Percentiles rank a stretch among this genome's conserved stretches.
Conservation (phyloP, 2,329 filamentous ascomycete species). For the Onygena corvina region DNA sequence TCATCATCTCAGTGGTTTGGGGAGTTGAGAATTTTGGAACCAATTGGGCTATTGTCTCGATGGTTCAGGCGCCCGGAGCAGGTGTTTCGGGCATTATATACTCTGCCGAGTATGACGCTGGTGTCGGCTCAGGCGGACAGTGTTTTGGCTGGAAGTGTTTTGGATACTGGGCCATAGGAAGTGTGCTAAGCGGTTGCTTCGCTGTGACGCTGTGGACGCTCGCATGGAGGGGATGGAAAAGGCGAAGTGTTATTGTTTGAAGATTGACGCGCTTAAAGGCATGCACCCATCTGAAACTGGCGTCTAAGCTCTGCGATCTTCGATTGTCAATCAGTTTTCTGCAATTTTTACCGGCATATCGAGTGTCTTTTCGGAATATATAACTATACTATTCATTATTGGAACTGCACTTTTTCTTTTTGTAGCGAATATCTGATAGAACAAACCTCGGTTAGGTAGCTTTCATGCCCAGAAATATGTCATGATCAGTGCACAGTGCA, state of each 20-base stretch:
- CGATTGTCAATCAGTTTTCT: neutral
- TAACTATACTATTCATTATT: no score
- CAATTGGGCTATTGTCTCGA: conserved; percentile 91
- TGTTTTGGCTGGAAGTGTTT: conserved; percentile 80
- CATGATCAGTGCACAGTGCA: no score
- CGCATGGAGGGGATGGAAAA: conserved; percentile 79
- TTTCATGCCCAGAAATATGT: no score
- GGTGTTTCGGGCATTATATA: conserved; percentile 89
- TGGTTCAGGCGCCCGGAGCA: conserved; percentile 76
- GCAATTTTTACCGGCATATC: no score
- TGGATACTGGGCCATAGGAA: conserved; percentile 73
- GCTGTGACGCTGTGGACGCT: conserved; percentile 60
- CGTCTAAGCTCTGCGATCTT: neutral
- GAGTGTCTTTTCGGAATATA: no score
- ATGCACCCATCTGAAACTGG: neutral
- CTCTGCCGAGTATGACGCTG: conserved; percentile 39
- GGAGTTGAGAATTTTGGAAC: conserved; percentile 97
- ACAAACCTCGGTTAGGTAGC: no score
- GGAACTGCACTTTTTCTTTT: no score
- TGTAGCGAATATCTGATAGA: no score
- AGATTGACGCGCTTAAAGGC: neutral
- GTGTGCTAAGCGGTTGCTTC: conserved; percentile 58
- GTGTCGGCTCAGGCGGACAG: conserved; percentile 39
- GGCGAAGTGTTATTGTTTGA: conserved; percentile 59
- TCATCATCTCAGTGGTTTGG: conserved; percentile 95